These are phyloP conservation scores for Quercus cerris DNA, from an alignment of 306 rosid genomes.

Conservation along the genomic window DNA sequence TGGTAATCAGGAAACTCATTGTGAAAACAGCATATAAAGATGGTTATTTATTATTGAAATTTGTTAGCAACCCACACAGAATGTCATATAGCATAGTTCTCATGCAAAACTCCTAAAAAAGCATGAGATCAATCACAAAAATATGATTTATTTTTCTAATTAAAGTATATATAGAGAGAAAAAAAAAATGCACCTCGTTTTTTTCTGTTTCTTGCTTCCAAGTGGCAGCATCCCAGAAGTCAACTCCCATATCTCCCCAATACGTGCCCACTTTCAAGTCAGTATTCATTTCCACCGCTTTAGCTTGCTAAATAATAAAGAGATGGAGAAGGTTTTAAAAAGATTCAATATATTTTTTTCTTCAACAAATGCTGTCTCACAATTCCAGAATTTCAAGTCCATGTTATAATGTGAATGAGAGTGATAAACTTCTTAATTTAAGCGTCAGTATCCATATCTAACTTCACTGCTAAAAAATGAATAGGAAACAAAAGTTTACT, in stretches of 20 bases:
- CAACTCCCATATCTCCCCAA: constrained; percentile 79
- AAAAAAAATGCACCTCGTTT: constrained; percentile 52
- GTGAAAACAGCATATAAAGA: neutral
- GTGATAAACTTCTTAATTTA: neutral
- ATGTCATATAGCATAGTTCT: neutral
- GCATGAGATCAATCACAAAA: neutral
- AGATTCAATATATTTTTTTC: neutral
- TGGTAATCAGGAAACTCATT: neutral
- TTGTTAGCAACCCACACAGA: neutral
- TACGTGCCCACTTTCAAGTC: constrained; percentile 71
- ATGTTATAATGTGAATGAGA: neutral
- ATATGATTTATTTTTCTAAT: neutral
- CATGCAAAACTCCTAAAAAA: neutral
- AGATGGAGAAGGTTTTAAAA: neutral
- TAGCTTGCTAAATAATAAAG: constrained; percentile 66
- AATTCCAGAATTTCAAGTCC: neutral
- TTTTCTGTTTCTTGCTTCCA: constrained; percentile 58
- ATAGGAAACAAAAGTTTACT: neutral
- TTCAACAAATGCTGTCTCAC: neutral
- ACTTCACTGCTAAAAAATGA: neutral
- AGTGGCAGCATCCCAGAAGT: constrained; percentile 50
- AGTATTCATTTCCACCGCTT: constrained; percentile 53
- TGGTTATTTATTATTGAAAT: neutral
- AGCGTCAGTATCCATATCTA: neutral
- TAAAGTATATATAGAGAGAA: neutral